phyloP scores from a whole-genome alignment of 164 flowering plant genomes.

The Chimonanthus praecox region DNA sequence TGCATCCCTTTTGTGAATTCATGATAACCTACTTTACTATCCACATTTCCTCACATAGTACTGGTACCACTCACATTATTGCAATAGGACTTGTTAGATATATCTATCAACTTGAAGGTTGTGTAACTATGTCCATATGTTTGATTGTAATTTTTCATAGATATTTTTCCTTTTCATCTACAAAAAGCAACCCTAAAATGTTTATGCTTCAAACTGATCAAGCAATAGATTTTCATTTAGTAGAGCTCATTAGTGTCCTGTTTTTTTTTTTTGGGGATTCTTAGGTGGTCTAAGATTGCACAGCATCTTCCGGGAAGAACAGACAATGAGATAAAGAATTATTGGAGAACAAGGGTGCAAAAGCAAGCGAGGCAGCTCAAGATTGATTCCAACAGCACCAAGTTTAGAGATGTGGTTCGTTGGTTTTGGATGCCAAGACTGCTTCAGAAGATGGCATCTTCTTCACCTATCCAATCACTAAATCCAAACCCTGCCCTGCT shows the following conservation, averaged over 20 bases:
- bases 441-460: constrained; percentile 41
- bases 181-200: neutral
- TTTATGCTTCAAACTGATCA: neutral
- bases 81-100: no score
- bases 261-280: neutral
- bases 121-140: no score
- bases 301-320: constrained; percentile 80
- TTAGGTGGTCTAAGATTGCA: constrained; percentile 87
- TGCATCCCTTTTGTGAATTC: no score
- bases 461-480: constrained; percentile 15
- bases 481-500: constrained; percentile 12
- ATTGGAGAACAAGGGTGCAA: constrained; percentile 80
- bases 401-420: constrained; percentile 38
- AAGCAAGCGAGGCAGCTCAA: constrained; percentile 67
- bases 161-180: no score
- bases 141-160: no score
- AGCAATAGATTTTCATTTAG: neutral
- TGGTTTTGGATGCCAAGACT: constrained; percentile 59
- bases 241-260: neutral
- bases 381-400: constrained; percentile 49
- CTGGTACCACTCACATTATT: no score
- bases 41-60: no score
- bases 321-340: constrained; percentile 83
- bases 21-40: no score
- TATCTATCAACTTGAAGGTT: no score